Evolutionary conservation across 164 flowering plant species (phyloP), one percentile per base, ranked within the genome.

Genomic region (Liquidambar formosana): DNA sequence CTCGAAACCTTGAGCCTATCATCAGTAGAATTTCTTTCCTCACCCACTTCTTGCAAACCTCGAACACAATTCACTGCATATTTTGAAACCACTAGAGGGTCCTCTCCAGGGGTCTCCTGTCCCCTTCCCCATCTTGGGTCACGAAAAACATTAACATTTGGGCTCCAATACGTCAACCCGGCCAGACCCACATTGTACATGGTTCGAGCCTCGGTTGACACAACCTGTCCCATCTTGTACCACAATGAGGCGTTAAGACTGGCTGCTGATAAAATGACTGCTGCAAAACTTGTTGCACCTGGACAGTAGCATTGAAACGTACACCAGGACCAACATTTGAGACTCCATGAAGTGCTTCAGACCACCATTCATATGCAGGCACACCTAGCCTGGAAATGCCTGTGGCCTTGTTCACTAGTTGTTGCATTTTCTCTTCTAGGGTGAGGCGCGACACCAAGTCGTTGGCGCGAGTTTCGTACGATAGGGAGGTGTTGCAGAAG

Each of bases 111-210:
- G 0, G 92, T 87, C 71, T 89, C 92, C 41, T 81, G 86, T 10
- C 82, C 85, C 14, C 91, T 72, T 0, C 94, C 94, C 91, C 91
- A 87, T 65, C 94, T 77, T 0, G 91, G 93, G 59, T 89, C 91
- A 0, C 91, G 80, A 43, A 78, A 79, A 14, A 89, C 80, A 25
- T 89, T 89, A 4, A 86, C 73, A 38, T 81, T 86, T 0, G 93
- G 93, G 51, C 85, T 82, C 93, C 89, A 89, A 27, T 64, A 89
- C 0, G 90, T 83, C 64, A 88, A 45, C 51, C 93, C 93, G 1
- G 88, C 85, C 0, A 65, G 78, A 1, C 87, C 87, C 15, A 73
- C 75, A 41, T 89, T 89, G 75, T 81, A 76, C 91, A 89, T 86
- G 56, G 93, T 91, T 48, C 93, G 61, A 0, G 88, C 93, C 74